phyloP scores from a whole-genome alignment of 73 alveolate species.

The Tetrahymena elliotti region DNA sequence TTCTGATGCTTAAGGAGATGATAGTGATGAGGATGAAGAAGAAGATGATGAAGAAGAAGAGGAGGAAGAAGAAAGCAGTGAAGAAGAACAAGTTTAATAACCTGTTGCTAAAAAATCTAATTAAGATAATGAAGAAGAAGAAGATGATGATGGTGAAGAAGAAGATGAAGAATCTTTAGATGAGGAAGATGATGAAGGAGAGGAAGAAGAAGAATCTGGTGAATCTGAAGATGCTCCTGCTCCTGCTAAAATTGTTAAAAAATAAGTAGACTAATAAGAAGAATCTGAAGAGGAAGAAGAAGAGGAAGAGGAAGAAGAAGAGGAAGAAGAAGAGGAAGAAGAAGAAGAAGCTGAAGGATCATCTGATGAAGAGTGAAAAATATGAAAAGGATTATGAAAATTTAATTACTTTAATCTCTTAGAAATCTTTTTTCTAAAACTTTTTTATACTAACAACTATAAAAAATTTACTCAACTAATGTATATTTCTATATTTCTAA shows the following conservation, averaged over 20 bases:
- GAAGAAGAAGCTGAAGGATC: not conserved
- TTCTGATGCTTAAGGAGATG: not conserved
- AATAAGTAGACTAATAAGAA: not conserved
- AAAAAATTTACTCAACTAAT: not conserved
- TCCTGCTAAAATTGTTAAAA: not conserved
- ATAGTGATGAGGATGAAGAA: not conserved
- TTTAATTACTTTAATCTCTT: not conserved
- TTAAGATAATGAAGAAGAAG: not conserved
- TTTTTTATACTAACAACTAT: not conserved
- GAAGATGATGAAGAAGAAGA: not conserved
- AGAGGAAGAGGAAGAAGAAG: not conserved
- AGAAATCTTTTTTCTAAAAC: not conserved
- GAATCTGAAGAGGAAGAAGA: conserved; percentile 17
- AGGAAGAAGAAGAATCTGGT: not conserved
- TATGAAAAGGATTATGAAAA: not conserved
- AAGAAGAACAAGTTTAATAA: not conserved
- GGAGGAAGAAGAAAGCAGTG: not conserved
- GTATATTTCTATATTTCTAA: not conserved
- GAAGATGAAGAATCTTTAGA: not conserved
- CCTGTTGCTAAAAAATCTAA: not conserved
- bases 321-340: not conserved
- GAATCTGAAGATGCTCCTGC: not conserved
- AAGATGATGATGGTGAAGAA: not conserved
- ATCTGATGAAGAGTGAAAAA: not conserved
- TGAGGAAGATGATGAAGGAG: not conserved